Evolutionary conservation across 768 basidiomycete species (phyloP).

Genomic region (Rubroboletus pulcherrimus): DNA sequence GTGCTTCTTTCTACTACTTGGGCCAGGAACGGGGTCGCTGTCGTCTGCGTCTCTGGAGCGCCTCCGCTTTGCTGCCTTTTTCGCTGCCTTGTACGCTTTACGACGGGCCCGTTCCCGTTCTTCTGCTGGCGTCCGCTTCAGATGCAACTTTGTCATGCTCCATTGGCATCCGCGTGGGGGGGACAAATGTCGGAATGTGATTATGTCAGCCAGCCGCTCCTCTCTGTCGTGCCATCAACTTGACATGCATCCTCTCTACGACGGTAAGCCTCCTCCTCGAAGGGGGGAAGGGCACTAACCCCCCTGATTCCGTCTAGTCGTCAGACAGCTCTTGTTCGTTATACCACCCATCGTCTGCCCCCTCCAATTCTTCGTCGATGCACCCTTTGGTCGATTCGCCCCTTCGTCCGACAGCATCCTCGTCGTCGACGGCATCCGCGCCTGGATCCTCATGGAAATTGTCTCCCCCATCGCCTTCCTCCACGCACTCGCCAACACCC

Average conservation of each 20-base stretch:
- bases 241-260: constrained; percentile 24
- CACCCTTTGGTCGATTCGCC: constrained; percentile 79
- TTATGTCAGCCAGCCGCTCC: constrained; percentile 17
- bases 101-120: constrained; percentile 41
- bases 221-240: not conserved
- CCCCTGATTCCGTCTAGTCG: constrained; percentile 7
- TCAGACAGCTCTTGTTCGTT: constrained; percentile 46
- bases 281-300: too few species aligned
- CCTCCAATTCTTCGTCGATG: constrained; percentile 52
- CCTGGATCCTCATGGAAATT: constrained; percentile 83
- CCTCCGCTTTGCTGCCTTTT: constrained; percentile 41
- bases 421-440: constrained; percentile 52
- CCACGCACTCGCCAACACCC: constrained; percentile 45
- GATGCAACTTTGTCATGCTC: constrained; percentile 46
- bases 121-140: constrained; percentile 65
- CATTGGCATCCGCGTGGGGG: too few species aligned
- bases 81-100: constrained; percentile 49
- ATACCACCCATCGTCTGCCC: constrained; percentile 36
- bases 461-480: constrained; percentile 56
- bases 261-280: constrained; percentile 13
- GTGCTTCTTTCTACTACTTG: constrained; percentile 2
- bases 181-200: not conserved
- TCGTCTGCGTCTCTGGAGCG: constrained; percentile 18
- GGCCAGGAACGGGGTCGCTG: not conserved
- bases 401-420: constrained; percentile 43